phyloP scores from a whole-genome alignment of 495 filamentous ascomycete genomes.

The Aspergillus bertholletiae region DNA sequence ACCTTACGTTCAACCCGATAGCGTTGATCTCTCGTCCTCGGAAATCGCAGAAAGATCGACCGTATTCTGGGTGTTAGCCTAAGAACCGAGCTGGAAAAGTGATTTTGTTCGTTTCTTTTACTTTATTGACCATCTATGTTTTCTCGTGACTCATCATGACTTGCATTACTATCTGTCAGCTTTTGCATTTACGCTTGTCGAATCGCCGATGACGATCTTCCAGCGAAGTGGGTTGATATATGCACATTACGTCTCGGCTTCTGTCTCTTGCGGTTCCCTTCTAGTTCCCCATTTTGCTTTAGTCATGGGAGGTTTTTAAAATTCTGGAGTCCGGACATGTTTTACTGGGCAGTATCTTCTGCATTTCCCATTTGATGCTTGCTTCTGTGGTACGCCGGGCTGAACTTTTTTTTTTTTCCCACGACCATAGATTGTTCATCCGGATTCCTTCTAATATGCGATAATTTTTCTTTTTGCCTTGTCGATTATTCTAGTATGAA shows the following conservation, averaged over 20 bases:
- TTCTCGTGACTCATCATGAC: constrained; percentile 21
- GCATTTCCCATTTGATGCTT: constrained; percentile 28
- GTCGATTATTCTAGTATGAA: constrained; percentile 18
- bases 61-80: constrained; percentile 38
- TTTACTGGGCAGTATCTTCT: constrained; percentile 36
- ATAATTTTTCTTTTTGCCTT: constrained; percentile 16
- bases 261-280: constrained; percentile 12
- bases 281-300: constrained; percentile 17
- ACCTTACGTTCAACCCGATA: constrained; percentile 48
- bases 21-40: constrained; percentile 51
- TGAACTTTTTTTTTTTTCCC: constrained; percentile 27
- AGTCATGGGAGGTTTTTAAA: constrained; percentile 35
- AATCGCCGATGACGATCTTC: constrained; percentile 15
- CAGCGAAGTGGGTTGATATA: constrained; percentile 19
- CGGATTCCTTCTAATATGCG: constrained; percentile 21
- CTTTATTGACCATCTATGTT: constrained; percentile 14
- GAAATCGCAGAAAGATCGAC: constrained; percentile 54
- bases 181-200: constrained; percentile 23
- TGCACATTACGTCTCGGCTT: constrained; percentile 19
- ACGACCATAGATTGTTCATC: constrained; percentile 37
- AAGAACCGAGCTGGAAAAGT: constrained; percentile 42
- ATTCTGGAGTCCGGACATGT: constrained; percentile 41
- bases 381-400: constrained; percentile 31
- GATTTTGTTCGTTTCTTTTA: constrained; percentile 20
- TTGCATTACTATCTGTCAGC: constrained; percentile 22